A percentile compares a stretch with the other conserved stretches of the same genome.
Conservation (phyloP, 1,284 basidiomycete species). For the Malassezia vespertilionis region DNA sequence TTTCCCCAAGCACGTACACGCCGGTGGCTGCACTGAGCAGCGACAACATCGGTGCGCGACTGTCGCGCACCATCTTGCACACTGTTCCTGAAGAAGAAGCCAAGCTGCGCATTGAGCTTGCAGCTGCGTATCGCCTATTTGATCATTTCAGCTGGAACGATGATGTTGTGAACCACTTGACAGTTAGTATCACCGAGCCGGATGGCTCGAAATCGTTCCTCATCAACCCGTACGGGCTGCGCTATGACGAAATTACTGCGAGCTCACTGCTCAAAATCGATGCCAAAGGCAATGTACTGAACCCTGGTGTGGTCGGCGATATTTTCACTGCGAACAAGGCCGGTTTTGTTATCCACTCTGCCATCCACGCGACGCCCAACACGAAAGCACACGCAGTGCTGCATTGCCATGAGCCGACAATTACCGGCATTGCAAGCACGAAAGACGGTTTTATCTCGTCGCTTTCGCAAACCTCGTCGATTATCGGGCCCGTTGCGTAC, state of each 20-base stretch:
- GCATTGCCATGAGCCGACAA: neutral
- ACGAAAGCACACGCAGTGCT: neutral
- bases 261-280: conserved; percentile 7
- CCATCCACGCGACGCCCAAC: neutral
- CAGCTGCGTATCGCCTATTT: conserved; percentile 1
- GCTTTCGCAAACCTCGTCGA: conserved; percentile 1
- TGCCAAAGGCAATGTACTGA: neutral
- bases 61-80: neutral
- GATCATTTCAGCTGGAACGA: conserved; percentile 1
- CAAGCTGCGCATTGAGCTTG: conserved; percentile 1
- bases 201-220: conserved; percentile 2
- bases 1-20: conserved; percentile 4
- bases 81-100: neutral
- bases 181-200: conserved; percentile 1
- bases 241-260: conserved; percentile 7
- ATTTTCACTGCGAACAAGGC: conserved; percentile 1
- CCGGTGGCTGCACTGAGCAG: neutral
- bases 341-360: conserved; percentile 7
- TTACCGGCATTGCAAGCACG: neutral
- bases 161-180: conserved; percentile 7
- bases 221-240: conserved; percentile 5
- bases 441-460: neutral
- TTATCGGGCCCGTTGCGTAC: neutral
- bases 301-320: conserved; percentile 4
- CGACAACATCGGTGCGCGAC: neutral